Base-by-base conservation (phyloP, 345 rosid species). In the Ceriops zippeliana region DNA sequence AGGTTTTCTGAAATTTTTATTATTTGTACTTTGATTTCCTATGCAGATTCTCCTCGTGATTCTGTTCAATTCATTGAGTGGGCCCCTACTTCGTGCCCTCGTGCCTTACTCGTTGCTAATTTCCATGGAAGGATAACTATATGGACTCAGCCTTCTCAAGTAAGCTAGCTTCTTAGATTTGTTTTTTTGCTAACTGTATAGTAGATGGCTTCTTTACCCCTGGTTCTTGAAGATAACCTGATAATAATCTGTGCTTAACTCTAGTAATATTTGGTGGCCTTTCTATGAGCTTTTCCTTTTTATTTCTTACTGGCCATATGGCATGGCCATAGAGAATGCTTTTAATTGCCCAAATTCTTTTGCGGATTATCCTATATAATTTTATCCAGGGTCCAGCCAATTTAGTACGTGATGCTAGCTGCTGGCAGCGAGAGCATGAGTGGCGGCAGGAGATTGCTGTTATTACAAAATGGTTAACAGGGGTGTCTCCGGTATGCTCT, bases 401-500 rank as follows among this genome's bases (percentile, higher is more conserved):
- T 82, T 65, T 85, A 52, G 98, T 86, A 46, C 86, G 83, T 20
- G 99, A 95, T 81, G 96, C 96, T 79, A 90, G 96, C 75, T 79
- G 92, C 81, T 95, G 98, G 99, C 98, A 84, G 74, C 85, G 89
- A 58, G 99, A 95, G 82, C 91, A 92, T 83, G 96, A 95, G 75
- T 95, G 99, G 99, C 92, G 93, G 52, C 99, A 95, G 83, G 99
- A 92, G 76, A 87, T 92, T 73, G 97, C 98, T 53, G 99, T 95
- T 75, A 92, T 85, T 71, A 95, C 98, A 2, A 95, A 92, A 86
- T 95, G 98, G 99, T 76, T 95, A 68, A 68, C 98, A 2, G 97
- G 98, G 64, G 93, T 83, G 58, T 91, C 99, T 82, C 97, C 96
- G 26, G 99, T 95, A 83, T 35, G 84, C 70, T 42, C n/a, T 77